Evolutionary conservation across 352 stramenopile species (phyloP), one percentile per base, ranked within the genome.

Genomic region (Phytophthora constricta): DNA sequence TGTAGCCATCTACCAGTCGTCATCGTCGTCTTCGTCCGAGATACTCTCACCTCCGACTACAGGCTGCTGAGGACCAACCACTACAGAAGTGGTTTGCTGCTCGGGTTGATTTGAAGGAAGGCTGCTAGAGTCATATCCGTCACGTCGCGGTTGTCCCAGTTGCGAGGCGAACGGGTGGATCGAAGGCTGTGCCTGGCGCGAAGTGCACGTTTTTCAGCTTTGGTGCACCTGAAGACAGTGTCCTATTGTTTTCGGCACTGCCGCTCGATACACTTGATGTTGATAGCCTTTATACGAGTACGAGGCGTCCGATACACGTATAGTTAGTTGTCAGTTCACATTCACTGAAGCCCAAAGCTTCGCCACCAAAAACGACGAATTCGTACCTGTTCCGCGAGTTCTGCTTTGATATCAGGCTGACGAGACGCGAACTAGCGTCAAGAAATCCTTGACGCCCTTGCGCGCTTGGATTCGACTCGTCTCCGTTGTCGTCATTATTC

Each of bases 361-460:
- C 7, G 31, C 27, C n/a, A n/a, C n/a, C n/a, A n/a, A n/a, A 45
- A 9, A 4, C 27, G 10, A 45, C 4, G 3, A 7, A 13, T 59
- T 33, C 28, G 16, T 73, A 79, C 71, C 58, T 76, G 42, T 48
- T 70, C 10, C 33, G 49, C 20, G 67, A 47, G 47, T 75, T 79
- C 5, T 76, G 58, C 51, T 74, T 70, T 7, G 59, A 70, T 54
- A 79, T 76, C 28, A 79, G 45, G 37, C 47, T 71, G 17, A 70
- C 56, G 17, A 74, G 67, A 14, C 58, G 68, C 13, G 67, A 71
- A 28, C 58, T 76, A 37, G 67, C 67, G 58, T 76, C 58, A 17
- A 76, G 31, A 50, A 74, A 74, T 3, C 49, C 53, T 31, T 54
- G 43, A 25, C 58, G 66, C n/a, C 73, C 66, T 72, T 76, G 58